These are phyloP conservation scores for Panus rudis DNA, from an alignment of 768 basidiomycete species.

Conservation along the genomic window DNA sequence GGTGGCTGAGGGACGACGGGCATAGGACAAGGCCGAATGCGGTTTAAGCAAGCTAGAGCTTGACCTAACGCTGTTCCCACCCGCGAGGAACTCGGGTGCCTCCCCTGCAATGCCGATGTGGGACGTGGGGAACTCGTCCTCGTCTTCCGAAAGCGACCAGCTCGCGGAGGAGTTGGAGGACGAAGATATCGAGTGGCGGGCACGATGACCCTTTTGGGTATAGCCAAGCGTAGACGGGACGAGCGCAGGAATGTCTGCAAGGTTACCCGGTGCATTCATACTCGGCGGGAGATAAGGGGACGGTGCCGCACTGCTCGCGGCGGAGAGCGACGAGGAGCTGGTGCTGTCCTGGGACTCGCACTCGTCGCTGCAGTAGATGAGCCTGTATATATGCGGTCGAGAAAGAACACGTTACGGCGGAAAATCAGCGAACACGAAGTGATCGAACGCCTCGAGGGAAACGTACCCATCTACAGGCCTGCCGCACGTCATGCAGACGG, in stretches of 20 bases:
- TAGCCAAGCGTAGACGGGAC: conserved; percentile 51
- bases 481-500: conserved; percentile 63
- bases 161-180: conserved; percentile 58
- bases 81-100: background rate
- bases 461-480: conserved; percentile 56
- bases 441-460: conserved; percentile 29
- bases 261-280: conserved; percentile 20
- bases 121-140: conserved; percentile 33
- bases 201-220: conserved; percentile 39
- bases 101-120: background rate
- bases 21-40: conserved; percentile 49
- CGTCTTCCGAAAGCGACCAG: conserved; percentile 61
- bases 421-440: background rate
- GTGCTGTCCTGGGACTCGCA: conserved; percentile 57
- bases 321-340: conserved; percentile 59
- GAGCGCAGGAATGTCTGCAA: conserved; percentile 62
- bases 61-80: conserved; percentile 26
- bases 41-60: conserved; percentile 34
- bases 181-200: conserved; percentile 51
- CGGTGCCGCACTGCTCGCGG: conserved; percentile 58
- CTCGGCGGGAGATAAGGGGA: conserved; percentile 56
- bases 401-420: conserved; percentile 4
- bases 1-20: conserved; percentile 64
- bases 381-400: conserved; percentile 29
- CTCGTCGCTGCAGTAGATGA: conserved; percentile 64